These are phyloP conservation scores for Podila epigama DNA, from an alignment of 192 early-diverging fungal species.

Conservation along the genomic window DNA sequence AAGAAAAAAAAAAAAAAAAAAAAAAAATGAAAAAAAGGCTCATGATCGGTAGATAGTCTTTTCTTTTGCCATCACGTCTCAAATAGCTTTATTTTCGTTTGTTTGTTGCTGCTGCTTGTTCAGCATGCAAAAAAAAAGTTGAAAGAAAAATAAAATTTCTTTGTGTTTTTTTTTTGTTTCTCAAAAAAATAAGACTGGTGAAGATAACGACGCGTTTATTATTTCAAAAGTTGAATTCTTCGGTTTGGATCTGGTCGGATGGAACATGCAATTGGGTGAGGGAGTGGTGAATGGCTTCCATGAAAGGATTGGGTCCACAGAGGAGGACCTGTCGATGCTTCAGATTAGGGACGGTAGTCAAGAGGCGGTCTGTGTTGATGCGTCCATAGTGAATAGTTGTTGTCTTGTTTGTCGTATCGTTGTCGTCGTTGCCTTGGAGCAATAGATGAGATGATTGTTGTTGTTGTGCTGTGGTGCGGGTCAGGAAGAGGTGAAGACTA, in stretches of 20 bases:
- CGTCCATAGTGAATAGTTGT: no score
- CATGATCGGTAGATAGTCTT: no score
- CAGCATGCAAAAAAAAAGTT: no score
- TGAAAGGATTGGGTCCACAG: constrained; percentile 38
- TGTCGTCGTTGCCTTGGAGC: no score
- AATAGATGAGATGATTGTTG: no score
- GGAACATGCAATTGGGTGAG: constrained; percentile 7
- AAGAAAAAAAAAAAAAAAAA: constrained; percentile 5
- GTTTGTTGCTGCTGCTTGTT: no score
- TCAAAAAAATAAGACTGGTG: no score
- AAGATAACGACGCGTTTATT: no score
- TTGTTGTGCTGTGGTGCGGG: no score
- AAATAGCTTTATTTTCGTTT: no score
- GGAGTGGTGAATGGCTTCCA: constrained; percentile 22
- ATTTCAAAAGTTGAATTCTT: constrained; percentile 32
- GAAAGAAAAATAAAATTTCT: not conserved
- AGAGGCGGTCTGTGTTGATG: not conserved
- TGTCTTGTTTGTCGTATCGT: no score
- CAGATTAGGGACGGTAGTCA: constrained; percentile 4
- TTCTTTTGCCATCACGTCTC: no score
- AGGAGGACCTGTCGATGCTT: constrained; percentile 10
- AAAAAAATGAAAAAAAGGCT: not conserved
- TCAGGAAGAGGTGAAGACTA: constrained; percentile 21
- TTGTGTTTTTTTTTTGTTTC: not conserved
- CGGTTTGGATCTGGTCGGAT: not conserved